phyloP scores from a whole-genome alignment of 139 green algal genomes.

The Chlamydomonas asymmetrica region DNA sequence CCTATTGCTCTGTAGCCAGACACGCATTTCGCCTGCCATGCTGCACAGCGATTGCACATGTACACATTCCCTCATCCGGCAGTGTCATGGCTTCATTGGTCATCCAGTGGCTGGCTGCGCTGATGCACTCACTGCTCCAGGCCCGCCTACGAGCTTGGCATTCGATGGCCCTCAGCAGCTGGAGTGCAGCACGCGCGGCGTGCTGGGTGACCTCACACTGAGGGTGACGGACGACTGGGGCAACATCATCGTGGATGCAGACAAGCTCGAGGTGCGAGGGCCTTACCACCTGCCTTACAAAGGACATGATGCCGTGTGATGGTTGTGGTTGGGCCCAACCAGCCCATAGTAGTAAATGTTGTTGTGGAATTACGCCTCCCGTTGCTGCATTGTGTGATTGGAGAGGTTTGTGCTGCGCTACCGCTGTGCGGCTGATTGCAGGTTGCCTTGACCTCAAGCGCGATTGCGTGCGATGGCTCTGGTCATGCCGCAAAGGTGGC shows the following conservation, averaged over 20 bases:
- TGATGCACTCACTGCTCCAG: no score
- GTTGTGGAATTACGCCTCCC: no score
- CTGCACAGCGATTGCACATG: no score
- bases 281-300: not conserved
- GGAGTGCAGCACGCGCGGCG: conserved; percentile 39
- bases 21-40: no score
- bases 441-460: conserved; percentile 44
- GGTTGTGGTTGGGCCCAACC: no score
- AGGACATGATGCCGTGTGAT: no score
- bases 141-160: conserved; percentile 41
- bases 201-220: conserved; percentile 47
- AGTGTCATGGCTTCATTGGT: no score
- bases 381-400: no score
- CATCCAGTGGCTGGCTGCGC: no score
- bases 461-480: conserved; percentile 47
- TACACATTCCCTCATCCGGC: no score
- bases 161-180: conserved; percentile 47
- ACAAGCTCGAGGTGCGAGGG: not conserved
- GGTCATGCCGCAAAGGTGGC: conserved; percentile 48
- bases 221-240: conserved; percentile 48
- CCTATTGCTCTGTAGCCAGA: no score
- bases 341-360: no score
- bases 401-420: not conserved
- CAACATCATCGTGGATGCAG: conserved; percentile 37
- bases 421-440: conserved; percentile 13